Percentiles rank a stretch among this genome's conserved stretches.
Conservation (phyloP, 352 stramenopile species). For the Phytophthora podocarpi region DNA sequence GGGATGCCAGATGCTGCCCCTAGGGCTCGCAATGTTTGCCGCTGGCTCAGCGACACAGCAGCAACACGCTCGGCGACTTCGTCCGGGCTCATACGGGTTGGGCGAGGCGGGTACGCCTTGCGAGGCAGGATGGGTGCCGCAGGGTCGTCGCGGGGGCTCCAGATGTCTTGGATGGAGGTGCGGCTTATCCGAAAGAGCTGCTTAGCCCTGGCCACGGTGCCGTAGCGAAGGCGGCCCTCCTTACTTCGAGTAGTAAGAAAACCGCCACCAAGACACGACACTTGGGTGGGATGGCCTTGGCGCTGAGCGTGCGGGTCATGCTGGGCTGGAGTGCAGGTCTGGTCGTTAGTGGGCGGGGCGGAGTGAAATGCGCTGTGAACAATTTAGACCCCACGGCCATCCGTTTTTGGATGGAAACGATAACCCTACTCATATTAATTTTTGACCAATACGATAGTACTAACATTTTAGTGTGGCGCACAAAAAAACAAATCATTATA, state of each 20-base stretch:
- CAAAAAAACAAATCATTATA: conserved; percentile 4
- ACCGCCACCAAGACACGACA: conserved; percentile 2
- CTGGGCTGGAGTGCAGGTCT: no score
- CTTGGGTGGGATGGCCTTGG: neutral
- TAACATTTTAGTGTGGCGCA: conserved; percentile 4
- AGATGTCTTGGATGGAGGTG: neutral
- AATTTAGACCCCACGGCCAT: neutral
- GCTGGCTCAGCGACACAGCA: neutral
- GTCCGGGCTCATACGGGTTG: neutral
- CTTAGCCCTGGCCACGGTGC: neutral
- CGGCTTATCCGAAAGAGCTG: neutral
- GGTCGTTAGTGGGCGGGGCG: no score
- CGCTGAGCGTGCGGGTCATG: neutral
- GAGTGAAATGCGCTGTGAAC: neutral
- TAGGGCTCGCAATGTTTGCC: neutral
- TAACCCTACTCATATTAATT: neutral
- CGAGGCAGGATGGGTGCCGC: neutral
- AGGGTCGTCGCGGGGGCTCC: neutral
- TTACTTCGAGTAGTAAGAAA: conserved; percentile 1
- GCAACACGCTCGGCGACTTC: neutral
- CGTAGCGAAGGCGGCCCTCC: neutral
- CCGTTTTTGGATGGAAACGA: neutral
- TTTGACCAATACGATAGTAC: neutral
- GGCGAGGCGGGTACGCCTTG: neutral
- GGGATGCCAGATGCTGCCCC: neutral